phyloP scores from a whole-genome alignment of 2,329 filamentous ascomycete species.

The Emmonsia crescens region DNA sequence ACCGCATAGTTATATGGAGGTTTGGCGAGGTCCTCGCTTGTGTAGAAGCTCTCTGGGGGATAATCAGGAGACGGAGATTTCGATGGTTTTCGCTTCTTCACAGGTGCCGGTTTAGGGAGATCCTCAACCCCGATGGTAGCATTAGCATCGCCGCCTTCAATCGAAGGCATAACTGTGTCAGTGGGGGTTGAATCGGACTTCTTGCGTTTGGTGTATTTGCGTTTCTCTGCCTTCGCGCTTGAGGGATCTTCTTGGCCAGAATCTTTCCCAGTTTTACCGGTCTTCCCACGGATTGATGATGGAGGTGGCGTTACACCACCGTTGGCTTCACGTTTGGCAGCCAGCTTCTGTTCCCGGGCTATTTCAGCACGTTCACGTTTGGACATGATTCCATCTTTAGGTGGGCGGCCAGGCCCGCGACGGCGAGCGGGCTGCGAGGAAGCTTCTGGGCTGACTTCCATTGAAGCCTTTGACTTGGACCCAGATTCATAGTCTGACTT shows the following conservation, averaged over 20 bases:
- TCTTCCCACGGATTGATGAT: constrained; percentile 17
- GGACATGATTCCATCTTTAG: constrained; percentile 57
- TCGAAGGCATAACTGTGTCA: constrained; percentile 34
- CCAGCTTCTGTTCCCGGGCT: constrained; percentile 43
- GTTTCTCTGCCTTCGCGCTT: constrained; percentile 34
- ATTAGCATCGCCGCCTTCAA: constrained; percentile 28
- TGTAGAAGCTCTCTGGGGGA: constrained; percentile 47
- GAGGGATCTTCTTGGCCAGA: constrained; percentile 26
- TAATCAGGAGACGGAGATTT: constrained; percentile 53
- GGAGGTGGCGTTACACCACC: constrained; percentile 36
- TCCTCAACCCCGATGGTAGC: constrained; percentile 30
- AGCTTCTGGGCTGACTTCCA: constrained; percentile 20
- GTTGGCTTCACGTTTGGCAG: constrained; percentile 37
- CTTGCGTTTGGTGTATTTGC: constrained; percentile 40
- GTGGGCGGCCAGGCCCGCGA: constrained; percentile 51
- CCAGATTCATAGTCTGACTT: constrained; percentile 21
- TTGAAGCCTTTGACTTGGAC: constrained; percentile 16
- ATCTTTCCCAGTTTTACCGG: constrained; percentile 21
- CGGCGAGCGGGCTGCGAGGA: constrained; percentile 31
- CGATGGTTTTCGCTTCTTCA: constrained; percentile 43
- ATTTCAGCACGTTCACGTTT: constrained; percentile 50
- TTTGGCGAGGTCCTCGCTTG: constrained; percentile 52
- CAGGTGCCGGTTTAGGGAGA: constrained; percentile 33
- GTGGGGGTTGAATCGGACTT: constrained; percentile 31
- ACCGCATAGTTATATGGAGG: constrained; percentile 53